Evolutionary conservation across 2,329 filamentous ascomycete genomes (phyloP).

Genomic region (Chaetomiaceae sp.): DNA sequence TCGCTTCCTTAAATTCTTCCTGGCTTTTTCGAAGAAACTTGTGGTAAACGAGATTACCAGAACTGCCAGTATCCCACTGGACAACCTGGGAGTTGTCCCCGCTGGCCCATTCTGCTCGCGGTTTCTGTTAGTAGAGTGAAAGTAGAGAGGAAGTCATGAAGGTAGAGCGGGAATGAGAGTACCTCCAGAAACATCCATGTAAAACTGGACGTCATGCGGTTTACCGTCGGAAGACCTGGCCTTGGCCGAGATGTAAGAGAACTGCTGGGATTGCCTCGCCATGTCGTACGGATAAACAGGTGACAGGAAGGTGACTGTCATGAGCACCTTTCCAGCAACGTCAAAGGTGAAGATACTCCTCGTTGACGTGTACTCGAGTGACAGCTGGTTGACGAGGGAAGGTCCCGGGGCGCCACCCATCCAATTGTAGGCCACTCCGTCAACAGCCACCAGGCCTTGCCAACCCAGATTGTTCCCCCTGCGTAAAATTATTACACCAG

Average conservation of each 20-base stretch:
- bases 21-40: constrained; percentile 57
- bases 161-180: constrained; percentile 30
- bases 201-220: constrained; percentile 62
- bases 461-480: constrained; percentile 57
- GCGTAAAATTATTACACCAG: constrained; percentile 19
- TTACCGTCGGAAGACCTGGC: constrained; percentile 58
- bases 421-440: constrained; percentile 57
- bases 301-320: constrained; percentile 67
- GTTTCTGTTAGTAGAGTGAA: constrained; percentile 12
- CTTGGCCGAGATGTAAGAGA: constrained; percentile 64
- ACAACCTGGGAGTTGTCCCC: constrained; percentile 53
- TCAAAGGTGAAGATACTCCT: constrained; percentile 65
- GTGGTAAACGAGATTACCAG: constrained; percentile 56
- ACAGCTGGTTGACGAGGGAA: constrained; percentile 52
- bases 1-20: constrained; percentile 60
- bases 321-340: constrained; percentile 53
- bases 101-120: constrained; percentile 62
- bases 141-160: neutral
- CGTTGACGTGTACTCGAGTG: constrained; percentile 67
- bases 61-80: constrained; percentile 56
- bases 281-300: constrained; percentile 64
- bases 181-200: constrained; percentile 69
- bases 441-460: constrained; percentile 65
- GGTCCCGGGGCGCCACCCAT: constrained; percentile 54
- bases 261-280: constrained; percentile 61